A percentile compares a stretch with the other conserved stretches of the same genome.
Evolutionary conservation across 73 alveolate genomes (phyloP).

Genomic region (Urostyla sp.): DNA sequence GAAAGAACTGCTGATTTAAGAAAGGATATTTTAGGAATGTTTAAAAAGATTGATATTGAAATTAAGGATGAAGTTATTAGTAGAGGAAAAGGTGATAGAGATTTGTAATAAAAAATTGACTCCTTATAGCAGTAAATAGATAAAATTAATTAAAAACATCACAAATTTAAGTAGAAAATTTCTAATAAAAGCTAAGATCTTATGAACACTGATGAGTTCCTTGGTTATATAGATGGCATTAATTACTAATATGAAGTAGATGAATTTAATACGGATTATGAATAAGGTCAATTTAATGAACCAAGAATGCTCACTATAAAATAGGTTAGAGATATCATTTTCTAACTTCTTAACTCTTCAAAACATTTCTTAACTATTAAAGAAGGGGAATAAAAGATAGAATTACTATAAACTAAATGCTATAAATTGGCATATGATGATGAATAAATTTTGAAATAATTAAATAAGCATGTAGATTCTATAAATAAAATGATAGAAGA

Average conservation of each 20-base stretch:
- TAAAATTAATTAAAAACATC: not conserved
- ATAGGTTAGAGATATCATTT: constrained; percentile 29
- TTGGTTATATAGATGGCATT: constrained; percentile 5
- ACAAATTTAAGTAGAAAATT: constrained; percentile 10
- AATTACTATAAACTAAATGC: constrained; percentile 11
- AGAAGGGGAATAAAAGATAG: constrained; percentile 15
- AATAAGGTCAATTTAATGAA: constrained; percentile 16
- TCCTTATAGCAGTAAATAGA: constrained; percentile 11
- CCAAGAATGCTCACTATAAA: constrained; percentile 49
- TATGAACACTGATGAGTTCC: not conserved
- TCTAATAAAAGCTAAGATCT: not conserved
- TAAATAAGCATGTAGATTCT: not conserved
- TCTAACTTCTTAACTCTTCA: constrained; percentile 18
- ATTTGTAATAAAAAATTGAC: constrained; percentile 11
- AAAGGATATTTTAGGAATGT: not conserved
- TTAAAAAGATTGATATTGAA: not conserved
- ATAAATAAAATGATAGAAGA: not conserved
- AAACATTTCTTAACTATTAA: not conserved
- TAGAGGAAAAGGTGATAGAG: not conserved
- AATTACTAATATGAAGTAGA: constrained; percentile 22
- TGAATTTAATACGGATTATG: not conserved
- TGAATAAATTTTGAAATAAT: constrained; percentile 2
- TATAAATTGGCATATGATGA: not conserved
- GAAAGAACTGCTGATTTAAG: constrained; percentile 44
- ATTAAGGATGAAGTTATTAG: not conserved